These are phyloP conservation scores for Jacaranda copaia DNA, from an alignment of 257 asterid genomes.

Conservation along the genomic window DNA sequence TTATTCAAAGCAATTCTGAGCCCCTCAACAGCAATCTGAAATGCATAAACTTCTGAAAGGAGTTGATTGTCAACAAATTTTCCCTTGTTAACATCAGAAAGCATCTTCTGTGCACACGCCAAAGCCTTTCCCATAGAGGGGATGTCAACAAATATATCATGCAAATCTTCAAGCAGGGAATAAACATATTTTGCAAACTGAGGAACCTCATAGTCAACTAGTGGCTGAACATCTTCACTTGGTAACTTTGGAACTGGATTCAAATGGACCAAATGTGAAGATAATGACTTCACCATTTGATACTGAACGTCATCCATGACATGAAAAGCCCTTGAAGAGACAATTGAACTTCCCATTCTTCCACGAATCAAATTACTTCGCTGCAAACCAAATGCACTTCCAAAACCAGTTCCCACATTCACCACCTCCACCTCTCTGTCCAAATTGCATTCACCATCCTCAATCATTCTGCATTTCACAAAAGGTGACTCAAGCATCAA, in stretches of 20 bases:
- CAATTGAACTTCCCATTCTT: conserved; percentile 40
- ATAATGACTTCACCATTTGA: conserved; percentile 65
- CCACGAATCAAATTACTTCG: conserved; percentile 49
- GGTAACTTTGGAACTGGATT: conserved; percentile 38
- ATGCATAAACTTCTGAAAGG: conserved; percentile 77
- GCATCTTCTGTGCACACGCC: conserved; percentile 85
- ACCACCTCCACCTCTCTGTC: conserved; percentile 36
- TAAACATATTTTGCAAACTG: conserved; percentile 78
- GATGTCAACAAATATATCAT: conserved; percentile 61
- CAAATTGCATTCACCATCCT: conserved; percentile 28
- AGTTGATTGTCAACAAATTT: conserved; percentile 57
- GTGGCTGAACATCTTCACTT: conserved; percentile 47
- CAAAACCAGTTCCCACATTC: conserved; percentile 43
- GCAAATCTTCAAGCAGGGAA: conserved; percentile 82
- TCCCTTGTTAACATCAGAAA: conserved; percentile 73
- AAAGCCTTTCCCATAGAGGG: conserved; percentile 77
- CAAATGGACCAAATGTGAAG: conserved; percentile 50
- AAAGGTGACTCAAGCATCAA: conserved; percentile 83
- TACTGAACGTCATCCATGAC: conserved; percentile 56
- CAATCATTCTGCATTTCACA: conserved; percentile 43
- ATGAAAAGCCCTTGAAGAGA: conserved; percentile 46
- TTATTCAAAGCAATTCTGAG: conserved; percentile 82
- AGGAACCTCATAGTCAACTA: conserved; percentile 68
- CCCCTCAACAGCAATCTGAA: conserved; percentile 86
- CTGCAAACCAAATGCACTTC: conserved; percentile 51